phyloP scores from a whole-genome alignment of 305 asterid species.

The Galium porrigens region DNA sequence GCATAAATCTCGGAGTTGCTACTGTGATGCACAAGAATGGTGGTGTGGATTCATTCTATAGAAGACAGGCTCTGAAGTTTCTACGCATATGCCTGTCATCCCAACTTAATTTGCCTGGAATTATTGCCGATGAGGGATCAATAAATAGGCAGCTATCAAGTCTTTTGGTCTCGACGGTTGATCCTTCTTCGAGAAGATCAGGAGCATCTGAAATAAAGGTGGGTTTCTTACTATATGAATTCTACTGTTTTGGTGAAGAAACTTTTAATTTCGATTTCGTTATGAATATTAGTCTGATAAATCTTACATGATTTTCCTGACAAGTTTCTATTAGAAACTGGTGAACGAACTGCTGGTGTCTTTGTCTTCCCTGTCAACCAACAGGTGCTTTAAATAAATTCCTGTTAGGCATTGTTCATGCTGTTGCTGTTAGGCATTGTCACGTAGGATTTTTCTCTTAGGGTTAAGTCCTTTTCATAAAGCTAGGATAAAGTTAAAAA shows the following conservation, averaged over 20 bases:
- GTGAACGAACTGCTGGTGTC: neutral
- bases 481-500: neutral
- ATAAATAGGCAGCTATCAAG: constrained; percentile 56
- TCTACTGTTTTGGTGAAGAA: neutral
- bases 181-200: constrained; percentile 78
- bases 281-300: neutral
- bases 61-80: constrained; percentile 85
- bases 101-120: constrained; percentile 93
- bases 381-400: neutral
- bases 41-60: constrained; percentile 57
- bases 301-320: neutral
- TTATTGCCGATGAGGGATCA: constrained; percentile 59
- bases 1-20: constrained; percentile 90
- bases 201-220: constrained; percentile 89
- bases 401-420: neutral
- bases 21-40: constrained; percentile 78
- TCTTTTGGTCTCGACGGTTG: constrained; percentile 68
- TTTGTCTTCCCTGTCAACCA: neutral
- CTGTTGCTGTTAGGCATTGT: neutral
- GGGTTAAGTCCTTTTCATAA: neutral
- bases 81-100: constrained; percentile 92
- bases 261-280: neutral
- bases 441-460: neutral
- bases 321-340: neutral
- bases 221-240: constrained; percentile 2